phyloP scores from a whole-genome alignment of 345 rosid genomes.

The Capsella bursapastoris region DNA sequence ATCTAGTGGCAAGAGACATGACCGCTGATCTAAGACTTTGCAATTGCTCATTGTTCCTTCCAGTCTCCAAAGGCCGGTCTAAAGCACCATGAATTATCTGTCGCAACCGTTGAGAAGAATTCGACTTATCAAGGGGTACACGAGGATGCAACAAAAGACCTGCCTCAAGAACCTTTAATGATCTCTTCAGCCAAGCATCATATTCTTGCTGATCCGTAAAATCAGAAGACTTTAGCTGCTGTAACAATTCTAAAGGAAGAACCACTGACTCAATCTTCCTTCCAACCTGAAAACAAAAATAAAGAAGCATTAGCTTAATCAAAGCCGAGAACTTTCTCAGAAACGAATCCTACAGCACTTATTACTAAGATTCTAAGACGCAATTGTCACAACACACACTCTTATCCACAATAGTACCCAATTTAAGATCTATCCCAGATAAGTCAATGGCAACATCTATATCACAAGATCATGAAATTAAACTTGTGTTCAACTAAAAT shows the following conservation, averaged over 20 bases:
- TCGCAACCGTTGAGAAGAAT: conserved; percentile 66
- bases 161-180: conserved; percentile 81
- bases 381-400: conserved; percentile 1
- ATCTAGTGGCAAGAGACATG: conserved; percentile 79
- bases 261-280: conserved; percentile 85
- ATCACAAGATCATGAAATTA: conserved; percentile 10
- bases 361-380: background rate
- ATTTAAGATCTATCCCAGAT: conserved; percentile 5
- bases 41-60: conserved; percentile 92
- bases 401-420: background rate
- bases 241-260: conserved; percentile 88
- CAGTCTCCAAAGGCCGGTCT: conserved; percentile 84
- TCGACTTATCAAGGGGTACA: conserved; percentile 75
- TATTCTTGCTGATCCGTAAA: conserved; percentile 86
- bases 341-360: background rate
- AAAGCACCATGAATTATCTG: conserved; percentile 76
- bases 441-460: background rate
- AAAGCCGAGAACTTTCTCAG: background rate
- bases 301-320: background rate
- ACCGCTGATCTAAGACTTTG: conserved; percentile 89
- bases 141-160: conserved; percentile 90
- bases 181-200: conserved; percentile 87
- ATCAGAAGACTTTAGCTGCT: conserved; percentile 90
- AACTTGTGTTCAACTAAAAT: background rate
- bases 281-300: conserved; percentile 64